Percentiles rank a stretch among this genome's conserved stretches.
These are phyloP conservation scores for Xylariaceae sp. DNA, from an alignment of 2,329 filamentous ascomycete species.

Conservation along the genomic window DNA sequence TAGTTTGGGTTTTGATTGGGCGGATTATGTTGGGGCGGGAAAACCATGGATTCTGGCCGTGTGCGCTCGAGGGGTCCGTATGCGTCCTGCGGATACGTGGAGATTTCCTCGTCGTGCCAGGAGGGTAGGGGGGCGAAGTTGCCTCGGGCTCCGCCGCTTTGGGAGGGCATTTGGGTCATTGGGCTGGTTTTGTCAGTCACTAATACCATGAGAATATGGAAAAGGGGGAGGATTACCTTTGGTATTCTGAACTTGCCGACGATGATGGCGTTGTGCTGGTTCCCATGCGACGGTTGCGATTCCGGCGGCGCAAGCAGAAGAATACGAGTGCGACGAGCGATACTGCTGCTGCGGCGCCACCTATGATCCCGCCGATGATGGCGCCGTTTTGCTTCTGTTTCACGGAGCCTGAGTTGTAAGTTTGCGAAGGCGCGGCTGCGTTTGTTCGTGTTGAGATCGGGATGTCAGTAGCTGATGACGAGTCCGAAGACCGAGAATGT, in stretches of 20 bases:
- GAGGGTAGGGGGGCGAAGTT: constrained; percentile 36
- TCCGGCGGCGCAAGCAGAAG: constrained; percentile 42
- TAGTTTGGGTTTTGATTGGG: constrained; percentile 1
- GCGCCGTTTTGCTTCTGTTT: constrained; percentile 36
- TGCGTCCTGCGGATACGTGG: constrained; percentile 13
- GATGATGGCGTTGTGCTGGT: constrained; percentile 35
- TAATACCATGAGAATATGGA: constrained; percentile 1
- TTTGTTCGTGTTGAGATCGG: constrained; percentile 12
- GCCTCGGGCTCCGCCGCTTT: constrained; percentile 26
- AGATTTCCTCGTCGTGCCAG: constrained; percentile 31
- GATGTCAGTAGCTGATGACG: constrained; percentile 6
- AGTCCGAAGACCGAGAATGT: constrained; percentile 12
- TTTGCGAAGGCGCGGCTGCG: background rate
- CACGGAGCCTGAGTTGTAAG: constrained; percentile 1
- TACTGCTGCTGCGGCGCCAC: constrained; percentile 44
- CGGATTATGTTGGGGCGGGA: background rate
- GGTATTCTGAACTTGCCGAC: constrained; percentile 36
- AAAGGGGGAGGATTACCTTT: constrained; percentile 34
- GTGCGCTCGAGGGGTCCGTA: constrained; percentile 19
- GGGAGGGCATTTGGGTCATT: constrained; percentile 21
- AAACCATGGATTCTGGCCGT: constrained; percentile 1
- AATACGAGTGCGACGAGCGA: constrained; percentile 34
- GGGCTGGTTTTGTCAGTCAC: constrained; percentile 19
- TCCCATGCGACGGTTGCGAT: constrained; percentile 39
- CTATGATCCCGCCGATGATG: constrained; percentile 51